Evolutionary conservation across 2,329 filamentous ascomycete genomes (phyloP), one percentile per base, ranked within the genome.

Genomic region (Septoria linicola): DNA sequence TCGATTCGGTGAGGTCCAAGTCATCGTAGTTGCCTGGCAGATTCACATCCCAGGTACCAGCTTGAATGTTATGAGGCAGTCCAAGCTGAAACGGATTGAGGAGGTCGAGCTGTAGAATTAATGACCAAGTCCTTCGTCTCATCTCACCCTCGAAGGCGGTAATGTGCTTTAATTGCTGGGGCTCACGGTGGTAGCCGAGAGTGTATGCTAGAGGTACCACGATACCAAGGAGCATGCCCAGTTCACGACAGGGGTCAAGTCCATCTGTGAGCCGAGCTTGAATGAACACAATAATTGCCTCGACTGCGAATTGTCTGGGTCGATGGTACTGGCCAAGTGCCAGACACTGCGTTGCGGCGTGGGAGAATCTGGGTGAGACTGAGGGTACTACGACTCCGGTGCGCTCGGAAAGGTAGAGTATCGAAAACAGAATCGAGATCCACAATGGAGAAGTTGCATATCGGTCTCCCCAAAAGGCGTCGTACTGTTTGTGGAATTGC

Each of bases 391-490:
- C 16, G 19, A 36, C 25, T 19, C 53, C 53, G n/a, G 31, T 49
- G 19, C 41, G 36, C 35, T 49, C 41, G 4, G 48, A 55, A 7
- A 55, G 45, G 17, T 49, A 45, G 35, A 35, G 51, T 16, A 51
- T 61, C 63, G 45, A 76, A 56, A 75, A 77, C 6, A 76, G 53
- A 1, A 74, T 62, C 3, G 73, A 72, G 14, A 76, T 54, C 74
- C 74, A 77, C 57, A 72, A 69, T 7, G 72, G 66, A 0, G 73
- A 63, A 2, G 66, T 65, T 14, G 59, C 59, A 8, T 63, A 66
- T 1, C 70, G 72, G 31, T 68, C 62, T n/a, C 53, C 46, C 74
- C 74, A 77, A 54, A 77, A 76, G 2, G 56, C 41, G 21, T 71
- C 66, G 46, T 76, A 76, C 69, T 75, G 52, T 8, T 34, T 16